These are phyloP conservation scores for Corymbia maculata DNA, from an alignment of 345 rosid genomes.

Conservation along the genomic window DNA sequence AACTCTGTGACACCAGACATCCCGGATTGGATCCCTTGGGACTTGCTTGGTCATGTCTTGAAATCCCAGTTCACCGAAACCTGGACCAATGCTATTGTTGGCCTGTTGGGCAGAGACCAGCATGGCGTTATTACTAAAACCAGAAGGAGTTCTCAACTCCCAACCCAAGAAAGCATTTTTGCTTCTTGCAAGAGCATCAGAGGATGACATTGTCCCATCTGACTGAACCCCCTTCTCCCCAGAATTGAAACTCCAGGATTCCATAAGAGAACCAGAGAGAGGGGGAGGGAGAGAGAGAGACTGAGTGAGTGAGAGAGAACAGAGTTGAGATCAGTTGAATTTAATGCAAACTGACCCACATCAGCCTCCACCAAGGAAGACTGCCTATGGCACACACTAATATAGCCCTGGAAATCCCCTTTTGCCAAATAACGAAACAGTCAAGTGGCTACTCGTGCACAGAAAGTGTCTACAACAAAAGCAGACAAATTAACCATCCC, in stretches of 20 bases:
- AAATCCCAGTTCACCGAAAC: constrained; percentile 20
- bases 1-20: constrained; percentile 6
- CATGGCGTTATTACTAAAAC: constrained; percentile 7
- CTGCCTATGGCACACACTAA: background rate
- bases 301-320: background rate
- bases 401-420: background rate
- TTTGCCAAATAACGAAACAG: background rate
- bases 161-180: constrained; percentile 13
- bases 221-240: background rate
- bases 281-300: background rate
- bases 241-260: constrained; percentile 31
- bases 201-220: constrained; percentile 2
- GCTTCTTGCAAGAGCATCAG: constrained; percentile 20
- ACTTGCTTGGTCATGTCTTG: constrained; percentile 13
- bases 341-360: background rate
- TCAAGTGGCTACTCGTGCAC: background rate
- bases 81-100: background rate
- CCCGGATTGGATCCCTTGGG: constrained; percentile 7
- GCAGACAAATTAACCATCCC: background rate
- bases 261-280: constrained; percentile 10
- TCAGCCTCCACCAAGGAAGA: background rate
- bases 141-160: constrained; percentile 17
- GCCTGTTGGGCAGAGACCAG: constrained; percentile 14
- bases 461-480: background rate
- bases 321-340: background rate